These are phyloP conservation scores for Neonectria neomacrospora DNA, from an alignment of 2,329 filamentous ascomycete species.

Conservation along the genomic window DNA sequence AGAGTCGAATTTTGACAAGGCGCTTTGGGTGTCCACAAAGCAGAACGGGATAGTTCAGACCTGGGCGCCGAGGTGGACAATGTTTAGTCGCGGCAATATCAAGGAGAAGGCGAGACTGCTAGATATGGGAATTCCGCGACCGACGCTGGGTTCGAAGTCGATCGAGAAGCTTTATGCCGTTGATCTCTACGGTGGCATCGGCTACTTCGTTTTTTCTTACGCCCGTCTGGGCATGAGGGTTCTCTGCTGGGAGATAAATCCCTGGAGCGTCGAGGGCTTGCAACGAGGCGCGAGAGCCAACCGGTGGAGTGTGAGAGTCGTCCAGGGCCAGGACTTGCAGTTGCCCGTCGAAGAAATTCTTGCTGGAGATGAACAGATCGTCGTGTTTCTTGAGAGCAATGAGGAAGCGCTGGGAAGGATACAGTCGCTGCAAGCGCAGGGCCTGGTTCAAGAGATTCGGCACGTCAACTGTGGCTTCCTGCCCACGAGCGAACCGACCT, in stretches of 20 bases:
- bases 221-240: conserved; percentile 76
- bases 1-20: conserved; percentile 67
- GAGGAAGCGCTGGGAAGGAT: conserved; percentile 59
- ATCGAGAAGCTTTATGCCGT: conserved; percentile 64
- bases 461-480: conserved; percentile 74
- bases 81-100: conserved; percentile 94
- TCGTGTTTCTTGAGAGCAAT: conserved; percentile 79
- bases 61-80: conserved; percentile 91
- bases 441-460: conserved; percentile 52
- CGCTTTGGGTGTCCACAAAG: conserved; percentile 82
- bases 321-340: conserved; percentile 55
- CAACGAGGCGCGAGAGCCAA: conserved; percentile 78
- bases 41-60: conserved; percentile 85
- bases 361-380: conserved; percentile 62
- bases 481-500: conserved; percentile 66
- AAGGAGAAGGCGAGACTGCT: conserved; percentile 86
- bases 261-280: conserved; percentile 86
- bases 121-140: conserved; percentile 51
- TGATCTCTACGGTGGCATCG: conserved; percentile 92
- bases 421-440: conserved; percentile 49
- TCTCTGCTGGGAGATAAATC: conserved; percentile 90
- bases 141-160: neutral
- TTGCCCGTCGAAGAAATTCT: conserved; percentile 52
- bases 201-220: conserved; percentile 93
- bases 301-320: conserved; percentile 70